Base-by-base conservation (phyloP, 2,329 filamentous ascomycete species). In the Epichloe coenophiala region DNA sequence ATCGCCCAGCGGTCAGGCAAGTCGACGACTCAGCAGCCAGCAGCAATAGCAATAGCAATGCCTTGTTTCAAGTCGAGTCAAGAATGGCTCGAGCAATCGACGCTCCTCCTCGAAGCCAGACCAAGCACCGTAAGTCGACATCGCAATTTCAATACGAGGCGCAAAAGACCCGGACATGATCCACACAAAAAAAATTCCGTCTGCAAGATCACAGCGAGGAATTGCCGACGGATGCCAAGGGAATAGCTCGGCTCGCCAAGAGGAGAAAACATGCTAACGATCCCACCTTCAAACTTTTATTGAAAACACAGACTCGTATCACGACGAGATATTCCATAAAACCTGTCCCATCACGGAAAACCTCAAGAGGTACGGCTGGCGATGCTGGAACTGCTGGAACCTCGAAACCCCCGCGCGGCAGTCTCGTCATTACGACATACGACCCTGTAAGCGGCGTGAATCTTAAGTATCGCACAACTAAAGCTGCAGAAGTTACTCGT, bases 401-500 rank as follows among this genome's bases (percentile, higher is more conserved):
- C 13, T 52, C 58, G 45, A 74, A 75, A 50, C 70, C 78, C 73
- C 73, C 82, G 4, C 76, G 77, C 56, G 89, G 84, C 56, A 79
- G 75, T 50, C 82, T 98, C 48, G 84, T 82, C 4, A 71, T 98
- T 54, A 97, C 95, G 72, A 93, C 93, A 4, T 97, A 83, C 71
- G 88, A 96, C 65, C 86, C 93, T 1, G 72, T 72, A 41, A 85
- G 83, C 50, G 93, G 93, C 61, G 83, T 84, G 52, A 84, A 84
- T 54, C 76, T 98, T 55, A 95, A 96, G 70, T 97, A 96, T 74
- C 78, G 80, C 64, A 98, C 93, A 37, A 84, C 84, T 63, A 95
- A 95, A 69, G 88, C 86, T 19, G 87, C 88, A 19, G 91, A 97
- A 69, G 89, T 98, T 9, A 84, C 85, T 23, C 76, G 93, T 31